phyloP scores from a whole-genome alignment of 23 red algal genomes.

The Gracilaria domingensis region DNA sequence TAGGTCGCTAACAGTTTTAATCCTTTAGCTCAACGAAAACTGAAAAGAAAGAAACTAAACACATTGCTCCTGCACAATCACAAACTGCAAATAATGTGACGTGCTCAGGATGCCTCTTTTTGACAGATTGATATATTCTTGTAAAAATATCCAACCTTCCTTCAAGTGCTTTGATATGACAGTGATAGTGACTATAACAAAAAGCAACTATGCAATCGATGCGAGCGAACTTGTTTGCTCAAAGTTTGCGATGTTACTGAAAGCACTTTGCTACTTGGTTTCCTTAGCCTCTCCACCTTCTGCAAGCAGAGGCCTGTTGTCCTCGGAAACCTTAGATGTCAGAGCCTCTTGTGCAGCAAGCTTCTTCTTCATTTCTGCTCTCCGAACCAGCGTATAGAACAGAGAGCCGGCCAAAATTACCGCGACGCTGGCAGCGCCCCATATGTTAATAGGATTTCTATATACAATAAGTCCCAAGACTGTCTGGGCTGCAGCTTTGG shows the following conservation, averaged over 20 bases:
- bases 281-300: slow-evolving; percentile 16
- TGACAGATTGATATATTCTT: background rate
- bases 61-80: background rate
- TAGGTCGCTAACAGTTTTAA: background rate
- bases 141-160: background rate
- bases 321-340: slow-evolving; percentile 28
- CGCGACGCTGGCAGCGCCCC: slow-evolving; percentile 78
- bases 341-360: slow-evolving; percentile 51
- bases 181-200: background rate
- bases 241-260: background rate
- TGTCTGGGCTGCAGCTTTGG: slow-evolving; percentile 96
- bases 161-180: background rate
- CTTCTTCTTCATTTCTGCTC: slow-evolving; percentile 88
- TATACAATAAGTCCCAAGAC: slow-evolving; percentile 83
- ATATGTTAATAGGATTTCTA: slow-evolving; percentile 86
- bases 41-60: background rate
- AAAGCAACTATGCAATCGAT: background rate
- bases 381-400: slow-evolving; percentile 84
- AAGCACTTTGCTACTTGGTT: background rate
- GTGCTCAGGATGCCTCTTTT: background rate
- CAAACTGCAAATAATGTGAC: background rate
- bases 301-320: slow-evolving; percentile 34
- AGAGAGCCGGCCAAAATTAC: slow-evolving; percentile 85
- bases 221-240: background rate
- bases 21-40: background rate